These are phyloP conservation scores for Cyclaneusma minus DNA, from an alignment of 2,329 filamentous ascomycete genomes.

Conservation along the genomic window DNA sequence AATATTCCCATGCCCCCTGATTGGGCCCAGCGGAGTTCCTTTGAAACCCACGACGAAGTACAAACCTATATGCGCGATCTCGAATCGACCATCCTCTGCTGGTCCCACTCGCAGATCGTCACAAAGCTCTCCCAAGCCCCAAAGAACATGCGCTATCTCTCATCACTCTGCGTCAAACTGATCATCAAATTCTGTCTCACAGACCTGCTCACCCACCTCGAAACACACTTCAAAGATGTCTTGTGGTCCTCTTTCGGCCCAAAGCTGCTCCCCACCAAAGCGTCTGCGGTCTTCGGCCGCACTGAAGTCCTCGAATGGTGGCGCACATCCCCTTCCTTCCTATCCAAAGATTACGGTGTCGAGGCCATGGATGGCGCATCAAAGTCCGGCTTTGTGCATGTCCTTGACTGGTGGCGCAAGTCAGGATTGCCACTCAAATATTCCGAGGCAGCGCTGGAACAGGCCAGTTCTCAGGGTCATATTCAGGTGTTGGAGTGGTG, in stretches of 20 bases:
- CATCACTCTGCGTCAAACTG: conserved; percentile 68
- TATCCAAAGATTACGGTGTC: conserved; percentile 71
- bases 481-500: conserved; percentile 88
- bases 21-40: conserved; percentile 48
- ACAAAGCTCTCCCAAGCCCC: conserved; percentile 57
- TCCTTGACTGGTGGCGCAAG: conserved; percentile 84
- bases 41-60: conserved; percentile 44
- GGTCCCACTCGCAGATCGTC: conserved; percentile 55
- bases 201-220: conserved; percentile 59
- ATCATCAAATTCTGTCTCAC: conserved; percentile 85
- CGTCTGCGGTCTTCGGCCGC: conserved; percentile 72
- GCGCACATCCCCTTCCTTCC: conserved; percentile 67
- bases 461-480: conserved; percentile 71
- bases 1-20: conserved; percentile 56
- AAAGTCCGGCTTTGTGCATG: conserved; percentile 66
- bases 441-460: conserved; percentile 75
- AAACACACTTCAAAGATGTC: conserved; percentile 52
- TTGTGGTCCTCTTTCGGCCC: conserved; percentile 76
- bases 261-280: conserved; percentile 73
- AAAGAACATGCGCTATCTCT: conserved; percentile 54
- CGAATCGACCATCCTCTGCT: conserved; percentile 71
- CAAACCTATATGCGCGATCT: conserved; percentile 63
- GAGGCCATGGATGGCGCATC: conserved; percentile 83
- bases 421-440: conserved; percentile 69
- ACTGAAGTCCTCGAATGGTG: conserved; percentile 83